These are phyloP conservation scores for Sambucus nigra DNA, from an alignment of 129 eudicot species.

Conservation along the genomic window DNA sequence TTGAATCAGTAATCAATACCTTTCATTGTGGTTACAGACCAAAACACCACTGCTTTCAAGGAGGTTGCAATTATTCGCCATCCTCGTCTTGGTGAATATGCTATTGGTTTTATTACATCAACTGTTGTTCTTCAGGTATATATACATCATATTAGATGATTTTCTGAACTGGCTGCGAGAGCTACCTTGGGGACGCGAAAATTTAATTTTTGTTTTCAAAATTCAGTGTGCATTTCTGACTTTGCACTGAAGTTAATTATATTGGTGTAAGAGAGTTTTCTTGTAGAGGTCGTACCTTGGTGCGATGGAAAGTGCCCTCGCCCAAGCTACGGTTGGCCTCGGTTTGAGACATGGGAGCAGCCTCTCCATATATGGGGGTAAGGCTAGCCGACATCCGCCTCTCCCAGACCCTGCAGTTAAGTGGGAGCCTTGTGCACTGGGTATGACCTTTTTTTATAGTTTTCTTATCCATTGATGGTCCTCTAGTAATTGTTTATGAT, in stretches of 20 bases:
- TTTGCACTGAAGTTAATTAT: neutral
- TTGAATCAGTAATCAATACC: neutral
- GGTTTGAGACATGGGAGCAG: too few species aligned
- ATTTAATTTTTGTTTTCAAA: neutral
- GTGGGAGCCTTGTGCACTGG: too few species aligned
- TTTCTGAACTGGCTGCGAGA: neutral
- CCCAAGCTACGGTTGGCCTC: too few species aligned
- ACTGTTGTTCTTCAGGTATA: conserved; percentile 70
- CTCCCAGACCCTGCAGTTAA: too few species aligned
- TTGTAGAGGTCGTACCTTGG: too few species aligned
- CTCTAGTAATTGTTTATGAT: neutral
- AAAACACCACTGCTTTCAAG: conserved; percentile 78
- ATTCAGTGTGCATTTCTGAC: neutral
- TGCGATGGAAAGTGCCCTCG: too few species aligned
- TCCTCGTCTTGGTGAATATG: conserved; percentile 90
- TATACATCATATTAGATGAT: neutral
- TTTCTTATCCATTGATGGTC: too few species aligned
- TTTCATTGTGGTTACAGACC: conserved; percentile 31
- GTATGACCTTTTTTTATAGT: too few species aligned
- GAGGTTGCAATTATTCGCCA: conserved; percentile 87
- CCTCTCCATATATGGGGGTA: too few species aligned
- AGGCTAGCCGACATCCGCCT: too few species aligned
- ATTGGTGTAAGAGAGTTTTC: too few species aligned
- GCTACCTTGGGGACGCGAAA: neutral
- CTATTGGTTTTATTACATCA: conserved; percentile 80